Conservation (phyloP, 2,329 filamentous ascomycete species). For the Curvularia verruculosa region DNA sequence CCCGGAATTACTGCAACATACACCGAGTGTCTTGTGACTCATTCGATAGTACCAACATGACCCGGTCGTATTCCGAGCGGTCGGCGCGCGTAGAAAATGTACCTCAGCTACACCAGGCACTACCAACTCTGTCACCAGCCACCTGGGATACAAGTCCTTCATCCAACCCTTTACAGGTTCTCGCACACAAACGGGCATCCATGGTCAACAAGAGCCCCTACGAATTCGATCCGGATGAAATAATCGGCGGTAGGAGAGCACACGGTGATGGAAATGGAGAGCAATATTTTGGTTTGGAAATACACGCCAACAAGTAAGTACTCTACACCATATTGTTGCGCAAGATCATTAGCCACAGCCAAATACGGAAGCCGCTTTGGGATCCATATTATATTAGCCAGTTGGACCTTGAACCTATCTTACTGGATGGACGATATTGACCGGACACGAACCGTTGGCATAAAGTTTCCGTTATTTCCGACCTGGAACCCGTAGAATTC, state of each 20-base stretch:
- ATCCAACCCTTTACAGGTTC: neutral
- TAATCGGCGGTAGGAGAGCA: neutral
- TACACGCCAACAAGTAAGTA: constrained; percentile 14
- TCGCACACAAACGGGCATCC: neutral
- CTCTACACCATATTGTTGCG: constrained; percentile 8
- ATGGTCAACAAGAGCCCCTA: neutral
- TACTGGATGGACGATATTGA: neutral
- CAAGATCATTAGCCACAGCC: constrained; percentile 4
- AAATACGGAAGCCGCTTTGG: neutral
- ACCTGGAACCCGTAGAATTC: neutral
- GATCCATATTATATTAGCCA: neutral
- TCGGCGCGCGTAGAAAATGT: constrained; percentile 4
- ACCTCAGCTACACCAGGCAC: neutral
- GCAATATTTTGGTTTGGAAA: neutral
- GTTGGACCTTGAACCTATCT: neutral
- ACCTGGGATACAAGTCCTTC: neutral
- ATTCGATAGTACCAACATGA: constrained; percentile 8
- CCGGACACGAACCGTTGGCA: neutral
- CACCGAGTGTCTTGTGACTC: constrained; percentile 5
- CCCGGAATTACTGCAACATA: neutral
- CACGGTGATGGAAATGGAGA: neutral
- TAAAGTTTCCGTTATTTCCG: neutral
- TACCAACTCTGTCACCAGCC: neutral
- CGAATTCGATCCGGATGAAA: neutral
- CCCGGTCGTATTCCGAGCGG: constrained; percentile 14